phyloP scores from a whole-genome alignment of 73 alveolate species.

The Tetrahymena elliotti region DNA sequence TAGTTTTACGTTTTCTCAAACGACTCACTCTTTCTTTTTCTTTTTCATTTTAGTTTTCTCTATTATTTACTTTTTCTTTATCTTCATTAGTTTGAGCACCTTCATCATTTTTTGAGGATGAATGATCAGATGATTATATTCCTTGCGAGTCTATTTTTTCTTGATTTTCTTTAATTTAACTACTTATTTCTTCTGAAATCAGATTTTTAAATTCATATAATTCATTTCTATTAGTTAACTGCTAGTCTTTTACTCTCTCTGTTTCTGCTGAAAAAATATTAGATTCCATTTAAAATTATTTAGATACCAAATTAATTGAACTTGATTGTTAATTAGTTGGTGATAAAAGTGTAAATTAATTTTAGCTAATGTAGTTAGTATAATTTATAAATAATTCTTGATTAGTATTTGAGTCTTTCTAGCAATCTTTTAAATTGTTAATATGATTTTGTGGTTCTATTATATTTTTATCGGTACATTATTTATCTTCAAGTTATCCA shows the following conservation, averaged over 20 bases:
- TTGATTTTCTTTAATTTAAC: neutral
- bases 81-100: neutral
- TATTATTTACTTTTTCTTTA: no score
- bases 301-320: neutral
- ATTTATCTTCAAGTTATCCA: no score
- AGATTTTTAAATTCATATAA: neutral
- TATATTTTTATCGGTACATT: no score
- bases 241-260: neutral
- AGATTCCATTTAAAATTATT: no score
- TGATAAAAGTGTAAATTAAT: neutral
- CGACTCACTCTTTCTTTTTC: neutral
- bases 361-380: no score
- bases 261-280: neutral
- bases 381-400: no score
- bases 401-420: no score
- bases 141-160: neutral
- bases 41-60: neutral
- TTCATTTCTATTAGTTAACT: neutral
- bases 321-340: neutral
- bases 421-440: no score
- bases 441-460: no score
- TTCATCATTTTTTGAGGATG: neutral
- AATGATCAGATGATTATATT: neutral
- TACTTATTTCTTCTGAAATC: neutral
- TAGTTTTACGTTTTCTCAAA: neutral